These are phyloP conservation scores for Paramecium caudatum DNA, from an alignment of 73 alveolate species.

Conservation along the genomic window DNA sequence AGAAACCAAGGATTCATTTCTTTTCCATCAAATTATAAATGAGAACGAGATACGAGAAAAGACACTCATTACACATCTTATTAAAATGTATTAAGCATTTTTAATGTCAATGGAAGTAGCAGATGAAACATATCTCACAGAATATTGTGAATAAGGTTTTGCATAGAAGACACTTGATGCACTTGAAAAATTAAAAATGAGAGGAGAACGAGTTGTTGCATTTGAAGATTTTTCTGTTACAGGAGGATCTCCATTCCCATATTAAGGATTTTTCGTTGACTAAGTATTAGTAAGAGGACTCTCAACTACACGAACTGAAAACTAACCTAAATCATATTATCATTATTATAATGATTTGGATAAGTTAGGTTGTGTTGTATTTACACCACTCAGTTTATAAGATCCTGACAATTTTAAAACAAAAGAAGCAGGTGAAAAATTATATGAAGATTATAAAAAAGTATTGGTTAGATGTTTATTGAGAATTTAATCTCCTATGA, in stretches of 20 bases:
- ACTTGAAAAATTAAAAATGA: background rate
- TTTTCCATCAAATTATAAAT: constrained; percentile 18
- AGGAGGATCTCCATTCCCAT: constrained; percentile 44
- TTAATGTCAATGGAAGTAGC: constrained; percentile 35
- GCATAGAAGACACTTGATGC: constrained; percentile 31
- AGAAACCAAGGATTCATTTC: constrained; percentile 38
- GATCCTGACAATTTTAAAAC: constrained; percentile 23
- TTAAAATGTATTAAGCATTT: constrained; percentile 30
- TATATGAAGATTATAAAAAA: constrained; percentile 45
- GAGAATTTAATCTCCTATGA: constrained; percentile 59
- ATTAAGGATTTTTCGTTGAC: constrained; percentile 41
- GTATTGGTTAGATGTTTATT: constrained; percentile 6
- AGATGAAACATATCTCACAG: constrained; percentile 16
- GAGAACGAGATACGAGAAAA: constrained; percentile 14
- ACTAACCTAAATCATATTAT: constrained; percentile 13
- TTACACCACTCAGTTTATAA: background rate
- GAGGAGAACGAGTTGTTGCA: constrained; percentile 32
- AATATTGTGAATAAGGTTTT: constrained; percentile 41
- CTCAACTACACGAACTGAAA: constrained; percentile 8
- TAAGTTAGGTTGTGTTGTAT: constrained; percentile 14
- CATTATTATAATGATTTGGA: constrained; percentile 50
- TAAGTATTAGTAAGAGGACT: constrained; percentile 27
- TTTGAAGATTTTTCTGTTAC: constrained; percentile 60
- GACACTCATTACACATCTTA: constrained; percentile 8
- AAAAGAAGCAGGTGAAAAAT: constrained; percentile 38